Evolutionary conservation across 257 asterid genomes (phyloP).

Genomic region (Solanum peruvianum): DNA sequence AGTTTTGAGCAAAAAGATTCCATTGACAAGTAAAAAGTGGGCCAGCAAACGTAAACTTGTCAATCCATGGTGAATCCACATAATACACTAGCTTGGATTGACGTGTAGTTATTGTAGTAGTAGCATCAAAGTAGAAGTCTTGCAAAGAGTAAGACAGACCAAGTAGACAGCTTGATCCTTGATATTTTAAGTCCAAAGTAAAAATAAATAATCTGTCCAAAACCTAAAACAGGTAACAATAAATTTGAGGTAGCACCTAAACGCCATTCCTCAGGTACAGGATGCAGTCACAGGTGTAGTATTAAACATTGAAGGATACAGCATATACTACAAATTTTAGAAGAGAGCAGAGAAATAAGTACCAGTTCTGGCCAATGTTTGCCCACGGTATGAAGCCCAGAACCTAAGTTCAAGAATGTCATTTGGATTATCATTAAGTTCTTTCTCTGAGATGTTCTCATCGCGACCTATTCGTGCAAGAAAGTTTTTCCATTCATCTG

Average conservation of each 20-base stretch:
- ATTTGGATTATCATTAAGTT: conserved; percentile 64
- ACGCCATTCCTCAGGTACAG: not conserved
- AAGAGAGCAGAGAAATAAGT: not conserved
- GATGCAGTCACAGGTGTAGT: not conserved
- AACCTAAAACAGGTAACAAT: not conserved
- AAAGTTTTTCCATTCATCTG: conserved; percentile 97
- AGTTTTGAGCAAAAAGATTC: not conserved
- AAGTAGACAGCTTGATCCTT: not conserved
- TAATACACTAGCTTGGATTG: not conserved
- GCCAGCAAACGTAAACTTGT: not conserved
- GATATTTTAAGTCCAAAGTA: not conserved
- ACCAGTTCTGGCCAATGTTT: conserved; percentile 98
- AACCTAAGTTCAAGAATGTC: conserved; percentile 90
- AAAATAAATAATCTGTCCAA: not conserved
- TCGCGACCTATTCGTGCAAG: conserved; percentile 92
- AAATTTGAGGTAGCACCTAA: not conserved
- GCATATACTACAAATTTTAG: not conserved
- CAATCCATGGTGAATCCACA: not conserved
- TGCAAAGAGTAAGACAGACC: not conserved
- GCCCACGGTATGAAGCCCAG: conserved; percentile 99
- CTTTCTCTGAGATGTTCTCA: conserved; percentile 63
- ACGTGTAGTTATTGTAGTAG: not conserved
- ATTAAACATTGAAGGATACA: not conserved
- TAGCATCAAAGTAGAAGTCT: not conserved
- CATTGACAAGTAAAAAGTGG: not conserved